Evolutionary conservation across 306 rosid genomes (phyloP), one percentile per base, ranked within the genome.

Genomic region (Clitoria ternatea): DNA sequence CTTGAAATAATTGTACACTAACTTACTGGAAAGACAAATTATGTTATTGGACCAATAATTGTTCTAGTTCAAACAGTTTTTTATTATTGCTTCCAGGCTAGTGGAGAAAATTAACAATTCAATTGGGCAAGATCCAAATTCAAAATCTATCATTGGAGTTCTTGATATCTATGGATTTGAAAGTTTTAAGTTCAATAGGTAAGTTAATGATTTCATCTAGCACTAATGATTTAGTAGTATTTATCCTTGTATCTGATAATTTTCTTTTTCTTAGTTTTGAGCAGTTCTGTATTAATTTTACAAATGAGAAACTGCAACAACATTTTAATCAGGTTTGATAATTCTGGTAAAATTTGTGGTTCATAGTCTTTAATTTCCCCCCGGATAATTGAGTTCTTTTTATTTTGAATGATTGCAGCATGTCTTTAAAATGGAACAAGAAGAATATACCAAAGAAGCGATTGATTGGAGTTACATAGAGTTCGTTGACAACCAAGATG

Each of bases 391-490:
- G 61, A 57, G 61, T 69, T 37, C 27, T 69, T 52, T 57, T 55
- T 56, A 73, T 66, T 59, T 71, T 79, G 77, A 50, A 67, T 72
- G 29, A 35, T 59, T 89, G 82, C 91, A 95, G 99, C 99, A 95
- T 73, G 99, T 95, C 71, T 95, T 95, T 60, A 95, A 95, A 89
- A 95, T 91, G 99, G 99, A 95, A 82, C 99, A 95, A 84, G 99
- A 95, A 83, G 99, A 95, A 78, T 95, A 95, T 80, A 95, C 99
- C 27, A 95, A 95, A 76, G 97, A 95, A 84, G 88, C 86, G 78
- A 95, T 95, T 17, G 32, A 95, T 80, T 95, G 99, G 99, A 95
- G 99, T 85, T 95, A 95, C 89, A 95, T 95, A 27, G 99, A 91
- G 77, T 95, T 95, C 82, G 96, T 95, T 74, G 99, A 95, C 72